Conservation (phyloP, 306 rosid genomes). For the barrel medic (Medicago truncatula) region DNA sequence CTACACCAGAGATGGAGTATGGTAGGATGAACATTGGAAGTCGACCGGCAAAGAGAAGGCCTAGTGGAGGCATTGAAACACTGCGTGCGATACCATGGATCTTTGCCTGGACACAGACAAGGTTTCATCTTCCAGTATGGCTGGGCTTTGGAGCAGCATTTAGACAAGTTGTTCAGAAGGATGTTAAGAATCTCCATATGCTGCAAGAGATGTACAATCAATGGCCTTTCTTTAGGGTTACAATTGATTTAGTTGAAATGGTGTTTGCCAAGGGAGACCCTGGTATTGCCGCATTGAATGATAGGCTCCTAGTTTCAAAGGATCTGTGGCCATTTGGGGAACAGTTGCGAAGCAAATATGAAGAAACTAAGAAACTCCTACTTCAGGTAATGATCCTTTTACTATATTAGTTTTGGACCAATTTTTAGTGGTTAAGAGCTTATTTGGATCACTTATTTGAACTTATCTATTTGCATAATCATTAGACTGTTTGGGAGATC, state of each 20-base stretch:
- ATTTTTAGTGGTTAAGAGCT: not conserved
- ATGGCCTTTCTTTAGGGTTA: slow-evolving; percentile 99
- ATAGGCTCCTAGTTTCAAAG: slow-evolving; percentile 85
- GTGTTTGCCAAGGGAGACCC: slow-evolving; percentile 99
- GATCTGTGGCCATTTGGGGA: slow-evolving; percentile 86
- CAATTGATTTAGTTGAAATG: slow-evolving; percentile 96
- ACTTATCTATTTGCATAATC: not conserved
- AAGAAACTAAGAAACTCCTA: slow-evolving; percentile 79
- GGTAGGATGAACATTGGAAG: slow-evolving; percentile 99
- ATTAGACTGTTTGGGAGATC: no score
- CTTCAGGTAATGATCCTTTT: slow-evolving; percentile 64
- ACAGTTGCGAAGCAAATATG: slow-evolving; percentile 69
- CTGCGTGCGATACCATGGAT: slow-evolving; percentile 99
- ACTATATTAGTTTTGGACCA: not conserved
- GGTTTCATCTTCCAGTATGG: slow-evolving; percentile 99
- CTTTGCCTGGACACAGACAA: slow-evolving; percentile 97
- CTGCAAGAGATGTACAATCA: slow-evolving; percentile 87
- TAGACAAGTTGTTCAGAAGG: slow-evolving; percentile 62
- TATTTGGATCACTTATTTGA: not conserved
- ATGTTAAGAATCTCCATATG: slow-evolving; percentile 78
- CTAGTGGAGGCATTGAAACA: slow-evolving; percentile 97
- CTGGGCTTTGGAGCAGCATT: slow-evolving; percentile 91
- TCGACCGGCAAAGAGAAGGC: slow-evolving; percentile 92
- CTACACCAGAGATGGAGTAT: slow-evolving; percentile 96
- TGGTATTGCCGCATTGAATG: slow-evolving; percentile 76